Evolutionary conservation across 163 green algal species (phyloP), one percentile per base, ranked within the genome.

Genomic region (Scenedesmus sp.): DNA sequence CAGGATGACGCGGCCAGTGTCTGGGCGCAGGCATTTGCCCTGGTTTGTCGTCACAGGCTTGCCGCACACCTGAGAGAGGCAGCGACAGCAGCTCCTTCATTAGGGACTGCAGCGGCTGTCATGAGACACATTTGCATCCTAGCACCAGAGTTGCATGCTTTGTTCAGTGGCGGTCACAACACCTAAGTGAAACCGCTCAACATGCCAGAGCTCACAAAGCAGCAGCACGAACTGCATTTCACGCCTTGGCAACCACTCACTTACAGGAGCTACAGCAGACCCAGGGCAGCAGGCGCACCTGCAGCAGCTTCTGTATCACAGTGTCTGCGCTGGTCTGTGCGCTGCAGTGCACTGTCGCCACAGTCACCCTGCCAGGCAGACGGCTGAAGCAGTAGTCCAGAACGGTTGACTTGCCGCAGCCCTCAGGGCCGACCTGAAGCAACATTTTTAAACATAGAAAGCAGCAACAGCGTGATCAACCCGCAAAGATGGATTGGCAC

Each of bases 251-350:
- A 53, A 53, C 10, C 46, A 53, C 46, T 53, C 7, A 16, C 46
- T 53, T 30, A 30, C 53, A 68, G 24, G 26, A 26, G 53, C n/a
- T n/a, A 53, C 46, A 53, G 46, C 46, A 53, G 53, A 56, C 18
- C 7, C 16, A 72, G 26, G 24, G 16, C 35, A 33, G 72, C 35
- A 49, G 35, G 73, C 87, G 93, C 79, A 95, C 93, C 86, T 97
- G 94, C 80, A 95, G 89, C 61, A 98, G 92, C 92, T 97, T 97
- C 80, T 97, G 94, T 1, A 98, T 94, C 18, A 97, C 93, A 88
- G 96, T 95, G 15, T 90, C 92, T 30, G 96, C 95, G 40, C 72
- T 95, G 51, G 96, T 98, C 91, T 97, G 94, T 0, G 95, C 95
- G 90, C 93, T 96, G 95, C 96, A 98, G 92, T 94, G 93, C 30